These are phyloP conservation scores for Trichosporon faecale DNA, from an alignment of 1,284 basidiomycete species.

Conservation along the genomic window DNA sequence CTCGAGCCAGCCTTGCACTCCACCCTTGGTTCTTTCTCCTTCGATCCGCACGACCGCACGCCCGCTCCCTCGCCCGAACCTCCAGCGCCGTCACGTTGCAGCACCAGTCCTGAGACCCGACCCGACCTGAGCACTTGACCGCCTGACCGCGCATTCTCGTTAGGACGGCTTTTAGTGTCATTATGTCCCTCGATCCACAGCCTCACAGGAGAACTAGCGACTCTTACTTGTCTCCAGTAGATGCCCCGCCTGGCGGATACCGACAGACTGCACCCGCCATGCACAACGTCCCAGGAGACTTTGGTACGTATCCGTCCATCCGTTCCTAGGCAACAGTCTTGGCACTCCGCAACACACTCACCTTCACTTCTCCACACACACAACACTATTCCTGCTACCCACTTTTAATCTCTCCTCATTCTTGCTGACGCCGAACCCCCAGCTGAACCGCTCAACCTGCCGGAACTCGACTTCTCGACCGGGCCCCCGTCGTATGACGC, in stretches of 20 bases:
- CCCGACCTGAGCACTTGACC: not conserved
- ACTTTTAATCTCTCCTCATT: not conserved
- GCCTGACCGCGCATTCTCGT: constrained; percentile 1
- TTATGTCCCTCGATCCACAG: constrained; percentile 1
- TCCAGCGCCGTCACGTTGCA: not conserved
- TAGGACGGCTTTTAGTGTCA: not conserved
- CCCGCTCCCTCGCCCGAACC: not conserved
- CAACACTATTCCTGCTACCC: not conserved
- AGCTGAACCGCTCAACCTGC: constrained; percentile 20
- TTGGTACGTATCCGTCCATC: not conserved
- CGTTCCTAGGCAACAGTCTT: not conserved
- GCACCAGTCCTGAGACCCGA: not conserved
- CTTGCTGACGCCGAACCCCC: constrained; percentile 5
- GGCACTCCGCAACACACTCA: not conserved
- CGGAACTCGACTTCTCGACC: constrained; percentile 17
- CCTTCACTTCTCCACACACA: not conserved
- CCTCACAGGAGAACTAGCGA: constrained; percentile 2
- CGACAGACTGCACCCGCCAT: not conserved
- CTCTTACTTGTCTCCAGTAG: not conserved
- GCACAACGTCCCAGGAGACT: not conserved
- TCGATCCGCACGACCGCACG: not conserved
- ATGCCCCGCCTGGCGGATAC: not conserved
- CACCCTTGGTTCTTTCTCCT: not conserved
- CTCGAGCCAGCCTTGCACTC: not conserved
- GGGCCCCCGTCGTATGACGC: constrained; percentile 22